A percentile compares a stretch with the other conserved stretches of the same genome.
These are phyloP conservation scores for Paecilomyces variotii DNA, from an alignment of 2,329 filamentous ascomycete species.

Conservation along the genomic window DNA sequence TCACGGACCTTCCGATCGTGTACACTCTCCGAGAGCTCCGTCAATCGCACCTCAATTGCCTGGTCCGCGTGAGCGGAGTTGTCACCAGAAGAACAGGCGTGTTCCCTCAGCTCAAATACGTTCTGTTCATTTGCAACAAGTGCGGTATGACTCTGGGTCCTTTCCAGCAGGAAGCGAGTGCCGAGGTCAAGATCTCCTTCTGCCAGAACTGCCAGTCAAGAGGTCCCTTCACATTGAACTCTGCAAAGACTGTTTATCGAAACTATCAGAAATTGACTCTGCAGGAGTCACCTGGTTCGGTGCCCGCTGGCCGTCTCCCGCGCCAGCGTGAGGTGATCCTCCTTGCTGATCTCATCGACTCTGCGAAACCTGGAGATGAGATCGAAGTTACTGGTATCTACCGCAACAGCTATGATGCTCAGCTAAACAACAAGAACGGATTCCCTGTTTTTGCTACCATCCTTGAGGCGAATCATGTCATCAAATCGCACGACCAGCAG, in stretches of 20 bases:
- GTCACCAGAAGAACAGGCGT: constrained; percentile 91
- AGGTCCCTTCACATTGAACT: constrained; percentile 91
- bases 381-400: constrained; percentile 96
- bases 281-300: constrained; percentile 93
- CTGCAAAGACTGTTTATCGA: constrained; percentile 94
- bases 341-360: constrained; percentile 94
- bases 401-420: constrained; percentile 95
- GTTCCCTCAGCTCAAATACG: constrained; percentile 95
- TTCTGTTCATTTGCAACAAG: constrained; percentile 95
- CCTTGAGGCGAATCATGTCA: constrained; percentile 91
- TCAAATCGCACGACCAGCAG: constrained; percentile 95
- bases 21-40: constrained; percentile 93
- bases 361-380: constrained; percentile 93
- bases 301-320: constrained; percentile 88
- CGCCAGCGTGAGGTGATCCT: constrained; percentile 91
- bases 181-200: constrained; percentile 92
- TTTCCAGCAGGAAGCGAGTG: constrained; percentile 94
- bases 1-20: constrained; percentile 86
- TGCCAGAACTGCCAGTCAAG: constrained; percentile 95
- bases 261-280: constrained; percentile 98
- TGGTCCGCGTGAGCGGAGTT: constrained; percentile 89
- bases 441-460: constrained; percentile 98
- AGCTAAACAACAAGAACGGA: constrained; percentile 96
- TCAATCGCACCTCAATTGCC: constrained; percentile 90
- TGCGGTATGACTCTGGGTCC: constrained; percentile 87